These are phyloP conservation scores for Amanita phalloides DNA, from an alignment of 768 basidiomycete genomes.

Conservation along the genomic window DNA sequence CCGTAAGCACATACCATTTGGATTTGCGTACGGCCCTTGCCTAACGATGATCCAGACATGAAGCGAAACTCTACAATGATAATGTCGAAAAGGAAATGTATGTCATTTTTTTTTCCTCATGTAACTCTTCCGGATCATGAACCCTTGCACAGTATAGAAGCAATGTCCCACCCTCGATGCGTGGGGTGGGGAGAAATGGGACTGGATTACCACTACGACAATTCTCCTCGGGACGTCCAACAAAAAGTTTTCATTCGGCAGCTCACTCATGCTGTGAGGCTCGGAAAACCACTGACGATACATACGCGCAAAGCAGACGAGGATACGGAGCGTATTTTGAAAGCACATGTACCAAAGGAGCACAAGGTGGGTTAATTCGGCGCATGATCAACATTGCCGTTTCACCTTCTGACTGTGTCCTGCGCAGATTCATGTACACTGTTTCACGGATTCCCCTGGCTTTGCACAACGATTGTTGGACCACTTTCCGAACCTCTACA, in stretches of 20 bases:
- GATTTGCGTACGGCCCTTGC: background rate
- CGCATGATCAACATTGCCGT: background rate
- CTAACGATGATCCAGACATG: slow-evolving; percentile 34
- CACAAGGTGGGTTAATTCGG: slow-evolving; percentile 36
- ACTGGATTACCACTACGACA: slow-evolving; percentile 77
- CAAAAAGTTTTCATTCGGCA: slow-evolving; percentile 57
- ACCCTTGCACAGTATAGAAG: slow-evolving; percentile 41
- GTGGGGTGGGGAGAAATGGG: slow-evolving; percentile 90
- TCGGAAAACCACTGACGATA: slow-evolving; percentile 73
- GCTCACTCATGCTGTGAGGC: slow-evolving; percentile 51
- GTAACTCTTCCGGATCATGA: background rate
- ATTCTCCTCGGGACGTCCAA: slow-evolving; percentile 63
- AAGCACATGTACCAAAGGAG: slow-evolving; percentile 60
- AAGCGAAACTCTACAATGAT: slow-evolving; percentile 60
- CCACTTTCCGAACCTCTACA: slow-evolving; percentile 73
- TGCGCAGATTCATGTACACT: slow-evolving; percentile 72
- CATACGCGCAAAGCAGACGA: slow-evolving; percentile 82
- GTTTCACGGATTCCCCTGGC: slow-evolving; percentile 74
- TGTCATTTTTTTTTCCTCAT: slow-evolving; percentile 11
- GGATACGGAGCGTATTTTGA: slow-evolving; percentile 72
- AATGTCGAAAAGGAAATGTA: slow-evolving; percentile 61
- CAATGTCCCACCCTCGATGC: slow-evolving; percentile 71
- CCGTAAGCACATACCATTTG: slow-evolving; percentile 37
- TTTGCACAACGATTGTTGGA: slow-evolving; percentile 63
- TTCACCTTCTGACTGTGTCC: background rate